Evolutionary conservation across 805 yeast genomes (phyloP).

Genomic region (Clavispora santaluciae): DNA sequence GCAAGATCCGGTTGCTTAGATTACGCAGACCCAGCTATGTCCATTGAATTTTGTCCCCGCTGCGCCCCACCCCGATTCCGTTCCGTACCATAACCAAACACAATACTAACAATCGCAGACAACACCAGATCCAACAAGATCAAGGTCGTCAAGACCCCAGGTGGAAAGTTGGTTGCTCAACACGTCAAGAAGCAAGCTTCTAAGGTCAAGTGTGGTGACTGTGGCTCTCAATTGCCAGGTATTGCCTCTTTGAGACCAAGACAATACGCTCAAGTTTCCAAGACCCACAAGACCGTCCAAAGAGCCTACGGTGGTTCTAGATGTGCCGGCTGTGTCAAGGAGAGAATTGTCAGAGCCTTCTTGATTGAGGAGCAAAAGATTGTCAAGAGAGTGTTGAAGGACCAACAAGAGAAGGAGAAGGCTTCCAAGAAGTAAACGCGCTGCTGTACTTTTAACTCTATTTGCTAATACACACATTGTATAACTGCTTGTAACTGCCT

Average conservation of each 20-base stretch:
- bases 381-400: constrained; percentile 98
- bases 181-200: constrained; percentile 91
- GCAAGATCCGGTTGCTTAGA: too few species aligned
- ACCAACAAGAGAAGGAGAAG: constrained; percentile 85
- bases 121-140: constrained; percentile 99
- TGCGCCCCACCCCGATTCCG: neutral
- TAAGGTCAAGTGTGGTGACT: constrained; percentile 87
- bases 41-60: neutral
- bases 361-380: constrained; percentile 99
- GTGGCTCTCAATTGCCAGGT: constrained; percentile 80
- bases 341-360: constrained; percentile 99
- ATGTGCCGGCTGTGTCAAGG: constrained; percentile 98
- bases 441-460: neutral
- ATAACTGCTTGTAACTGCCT: neutral
- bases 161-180: constrained; percentile 97
- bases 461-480: constrained; percentile 1
- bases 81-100: neutral
- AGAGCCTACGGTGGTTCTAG: constrained; percentile 99
- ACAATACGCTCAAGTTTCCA: constrained; percentile 90
- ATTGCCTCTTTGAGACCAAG: constrained; percentile 96
- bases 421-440: neutral
- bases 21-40: too few species aligned
- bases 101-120: constrained; percentile 32
- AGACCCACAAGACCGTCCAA: constrained; percentile 96
- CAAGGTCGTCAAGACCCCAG: constrained; percentile 99